Percentiles rank a stretch among this genome's conserved stretches.
phyloP scores from a whole-genome alignment of 805 yeast species.

The Candida saitoana region DNA sequence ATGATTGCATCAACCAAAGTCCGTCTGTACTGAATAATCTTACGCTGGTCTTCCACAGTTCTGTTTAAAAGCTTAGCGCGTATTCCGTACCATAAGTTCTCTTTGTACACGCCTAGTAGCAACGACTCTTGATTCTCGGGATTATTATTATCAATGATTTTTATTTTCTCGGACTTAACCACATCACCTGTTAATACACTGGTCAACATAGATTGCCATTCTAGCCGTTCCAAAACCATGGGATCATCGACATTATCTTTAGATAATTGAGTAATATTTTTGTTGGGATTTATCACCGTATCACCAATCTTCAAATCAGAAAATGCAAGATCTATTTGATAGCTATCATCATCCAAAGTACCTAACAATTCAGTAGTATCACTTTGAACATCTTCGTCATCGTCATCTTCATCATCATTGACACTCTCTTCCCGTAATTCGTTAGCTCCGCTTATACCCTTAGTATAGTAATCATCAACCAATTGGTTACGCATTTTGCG shows the following conservation, averaged over 20 bases:
- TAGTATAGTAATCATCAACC: slow-evolving; percentile 69
- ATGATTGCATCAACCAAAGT: slow-evolving; percentile 69
- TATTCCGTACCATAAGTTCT: slow-evolving; percentile 83
- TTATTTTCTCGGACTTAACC: slow-evolving; percentile 82
- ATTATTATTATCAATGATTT: slow-evolving; percentile 50
- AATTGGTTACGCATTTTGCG: slow-evolving; percentile 57
- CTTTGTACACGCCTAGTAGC: slow-evolving; percentile 54
- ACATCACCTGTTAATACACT: slow-evolving; percentile 94
- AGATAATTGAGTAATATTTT: slow-evolving; percentile 33
- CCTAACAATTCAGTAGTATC: slow-evolving; percentile 30
- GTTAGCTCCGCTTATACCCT: slow-evolving; percentile 50
- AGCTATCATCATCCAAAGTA: slow-evolving; percentile 40
- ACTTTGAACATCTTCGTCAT: slow-evolving; percentile 17
- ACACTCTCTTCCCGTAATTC: slow-evolving; percentile 17
- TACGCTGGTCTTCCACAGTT: slow-evolving; percentile 71
- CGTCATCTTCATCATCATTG: slow-evolving; percentile 21
- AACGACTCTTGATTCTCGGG: slow-evolving; percentile 42
- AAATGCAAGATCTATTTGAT: slow-evolving; percentile 47
- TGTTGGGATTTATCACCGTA: slow-evolving; percentile 22
- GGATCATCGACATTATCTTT: slow-evolving; percentile 41
- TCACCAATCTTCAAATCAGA: slow-evolving; percentile 29
- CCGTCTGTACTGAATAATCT: slow-evolving; percentile 64
- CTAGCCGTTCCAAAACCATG: slow-evolving; percentile 68
- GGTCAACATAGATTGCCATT: slow-evolving; percentile 93
- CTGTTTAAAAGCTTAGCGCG: slow-evolving; percentile 79